Conservation (phyloP, 1,284 basidiomycete genomes). For the Ganoderma lingzhi region DNA sequence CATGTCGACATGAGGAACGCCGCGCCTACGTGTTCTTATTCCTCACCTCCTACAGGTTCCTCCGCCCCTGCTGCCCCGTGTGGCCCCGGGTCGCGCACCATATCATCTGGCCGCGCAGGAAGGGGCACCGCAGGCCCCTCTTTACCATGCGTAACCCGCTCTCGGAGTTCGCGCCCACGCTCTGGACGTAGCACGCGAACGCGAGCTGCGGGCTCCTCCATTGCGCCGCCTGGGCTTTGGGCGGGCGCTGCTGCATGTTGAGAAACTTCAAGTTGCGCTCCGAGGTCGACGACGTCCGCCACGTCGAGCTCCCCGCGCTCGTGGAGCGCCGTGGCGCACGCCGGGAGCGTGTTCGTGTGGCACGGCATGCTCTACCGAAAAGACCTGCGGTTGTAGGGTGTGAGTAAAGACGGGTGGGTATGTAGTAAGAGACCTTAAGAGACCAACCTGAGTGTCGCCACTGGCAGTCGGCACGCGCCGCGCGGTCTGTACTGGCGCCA, state of each 20-base stretch:
- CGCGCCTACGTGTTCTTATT: constrained; percentile 49
- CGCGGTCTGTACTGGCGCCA: too few relatives aligned
- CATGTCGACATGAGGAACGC: constrained; percentile 59
- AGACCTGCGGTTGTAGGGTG: too few relatives aligned
- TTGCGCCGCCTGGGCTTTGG: constrained; percentile 54
- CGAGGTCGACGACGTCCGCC: constrained; percentile 67
- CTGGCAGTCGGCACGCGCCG: too few relatives aligned
- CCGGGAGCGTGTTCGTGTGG: constrained; percentile 56
- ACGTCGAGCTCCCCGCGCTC: constrained; percentile 49
- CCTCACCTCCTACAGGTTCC: constrained; percentile 50
- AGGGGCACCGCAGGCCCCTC: constrained; percentile 57
- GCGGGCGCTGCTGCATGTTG: constrained; percentile 54
- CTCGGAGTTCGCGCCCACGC: constrained; percentile 39
- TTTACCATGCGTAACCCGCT: constrained; percentile 54
- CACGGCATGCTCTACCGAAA: too few relatives aligned
- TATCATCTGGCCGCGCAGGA: constrained; percentile 50
- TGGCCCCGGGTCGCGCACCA: constrained; percentile 59
- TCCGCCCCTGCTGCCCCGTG: constrained; percentile 58
- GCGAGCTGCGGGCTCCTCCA: constrained; percentile 61
- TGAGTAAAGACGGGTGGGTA: too few relatives aligned
- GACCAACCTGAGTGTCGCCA: too few relatives aligned
- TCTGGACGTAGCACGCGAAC: constrained; percentile 67
- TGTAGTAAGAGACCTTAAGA: too few relatives aligned
- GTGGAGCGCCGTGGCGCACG: constrained; percentile 60
- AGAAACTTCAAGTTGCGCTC: constrained; percentile 46